Base-by-base conservation (phyloP, 2,329 filamentous ascomycete genomes). In the Sclerotinia minor region DNA sequence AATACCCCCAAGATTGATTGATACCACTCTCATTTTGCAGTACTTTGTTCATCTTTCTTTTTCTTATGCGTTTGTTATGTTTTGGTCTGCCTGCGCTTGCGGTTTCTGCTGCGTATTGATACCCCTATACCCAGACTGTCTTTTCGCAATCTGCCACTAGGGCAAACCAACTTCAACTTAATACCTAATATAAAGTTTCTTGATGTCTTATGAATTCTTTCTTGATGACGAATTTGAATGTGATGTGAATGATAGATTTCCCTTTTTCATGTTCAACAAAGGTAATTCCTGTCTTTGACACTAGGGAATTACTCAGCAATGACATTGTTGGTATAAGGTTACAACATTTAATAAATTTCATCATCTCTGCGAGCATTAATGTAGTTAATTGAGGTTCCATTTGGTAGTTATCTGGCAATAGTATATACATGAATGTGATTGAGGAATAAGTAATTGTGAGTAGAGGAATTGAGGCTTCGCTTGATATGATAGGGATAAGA, bases 71-170 rank as follows among this genome's bases (percentile, higher is more conserved):
- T 74, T 72, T 75, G 69, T 72, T 74, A 67, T 70, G 61, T 69
- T 66, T 72, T 72, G 69, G 71, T 71, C 70, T 53, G 54, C 58
- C 67, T 68, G 65, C 65, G 68, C 70, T 71, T 72, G 73, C 74
- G 73, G 32, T 74, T 73, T 72, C 68, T 71, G 72, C 73, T 75
- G 75, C 74, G 75, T 76, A 75, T 77, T 78, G 77, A 78, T 78
- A 78, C 77, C 77, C 74, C 75, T 77, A 78, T 78, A 78, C 77
- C 76, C 76, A 77, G 77, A 76, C 76, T 76, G 74, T 77, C 74
- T 75, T 75, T 76, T 74, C 70, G 73, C 75, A 76, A 76, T 77
- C 76, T 77, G 76, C 76, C 76, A 75, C 70, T 78, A 77, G 76
- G 76, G 76, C 76, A 77, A 73, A 71, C 69, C 59, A 63, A 70